These are phyloP conservation scores for barrel medic (Medicago truncatula) DNA, from an alignment of 306 rosid genomes.

Conservation along the genomic window MtrunA17r5.0-ANR NC_053047.1:15227501-15228000, in stretches of 20 bases:
- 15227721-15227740: background rate
- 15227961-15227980: too few relatives aligned
- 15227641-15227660: background rate
- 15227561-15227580: slow-evolving; percentile 93
- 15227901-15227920: background rate
- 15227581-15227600: slow-evolving; percentile 93
- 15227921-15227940: too few relatives aligned
- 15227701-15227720: background rate
- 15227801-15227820: background rate
- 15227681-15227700: background rate
- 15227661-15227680: background rate
- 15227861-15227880: background rate
- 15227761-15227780: background rate
- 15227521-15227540: background rate
- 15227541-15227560: slow-evolving; percentile 61
- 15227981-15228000: too few relatives aligned
- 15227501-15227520: slow-evolving; percentile 9
- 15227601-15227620: slow-evolving; percentile 46
- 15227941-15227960: too few relatives aligned
- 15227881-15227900: background rate
- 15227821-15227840: background rate
- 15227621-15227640: background rate
- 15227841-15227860: background rate
- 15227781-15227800: background rate
- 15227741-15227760: background rate